phyloP scores from a whole-genome alignment of 768 basidiomycete species.

The Gloeostereum incarnatum region DNA sequence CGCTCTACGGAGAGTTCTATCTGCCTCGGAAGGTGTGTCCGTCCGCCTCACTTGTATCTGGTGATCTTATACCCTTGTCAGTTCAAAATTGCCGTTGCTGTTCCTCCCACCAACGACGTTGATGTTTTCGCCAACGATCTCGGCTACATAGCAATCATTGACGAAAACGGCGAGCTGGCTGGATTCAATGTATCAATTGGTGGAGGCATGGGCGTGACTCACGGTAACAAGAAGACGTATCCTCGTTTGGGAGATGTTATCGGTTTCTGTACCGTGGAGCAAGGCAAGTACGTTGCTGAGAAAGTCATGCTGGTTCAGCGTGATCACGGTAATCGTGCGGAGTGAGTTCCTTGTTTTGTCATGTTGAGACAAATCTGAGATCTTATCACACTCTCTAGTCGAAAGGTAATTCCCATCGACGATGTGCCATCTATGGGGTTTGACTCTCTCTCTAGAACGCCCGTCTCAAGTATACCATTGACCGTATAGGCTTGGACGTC shows the following conservation, averaged over 20 bases:
- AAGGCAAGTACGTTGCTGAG: constrained; percentile 83
- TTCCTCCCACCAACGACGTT: constrained; percentile 94
- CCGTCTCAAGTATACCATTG: constrained; percentile 94
- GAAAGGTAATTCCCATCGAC: constrained; percentile 31
- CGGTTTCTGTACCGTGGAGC: constrained; percentile 87
- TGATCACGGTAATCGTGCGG: constrained; percentile 90
- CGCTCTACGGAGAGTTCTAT: constrained; percentile 96
- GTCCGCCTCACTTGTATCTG: background rate
- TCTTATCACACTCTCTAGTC: constrained; percentile 23
- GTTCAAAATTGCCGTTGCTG: constrained; percentile 97
- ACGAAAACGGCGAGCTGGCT: constrained; percentile 60
- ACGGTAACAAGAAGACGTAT: constrained; percentile 98
- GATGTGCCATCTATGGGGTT: background rate
- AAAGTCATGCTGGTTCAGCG: constrained; percentile 90
- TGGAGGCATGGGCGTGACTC: constrained; percentile 99
- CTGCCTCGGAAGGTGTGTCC: constrained; percentile 80
- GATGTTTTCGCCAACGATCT: constrained; percentile 95
- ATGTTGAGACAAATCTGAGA: constrained; percentile 3
- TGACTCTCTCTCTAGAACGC: constrained; percentile 43
- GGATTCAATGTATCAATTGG: constrained; percentile 95
- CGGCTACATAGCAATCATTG: constrained; percentile 92
- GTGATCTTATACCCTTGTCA: constrained; percentile 21
- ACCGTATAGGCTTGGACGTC: constrained; percentile 81
- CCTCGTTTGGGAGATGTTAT: constrained; percentile 82
- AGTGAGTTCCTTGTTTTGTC: constrained; percentile 43